Evolutionary conservation across 768 basidiomycete genomes (phyloP), one percentile per base, ranked within the genome.

Genomic region (Boletus eberwhitei): DNA sequence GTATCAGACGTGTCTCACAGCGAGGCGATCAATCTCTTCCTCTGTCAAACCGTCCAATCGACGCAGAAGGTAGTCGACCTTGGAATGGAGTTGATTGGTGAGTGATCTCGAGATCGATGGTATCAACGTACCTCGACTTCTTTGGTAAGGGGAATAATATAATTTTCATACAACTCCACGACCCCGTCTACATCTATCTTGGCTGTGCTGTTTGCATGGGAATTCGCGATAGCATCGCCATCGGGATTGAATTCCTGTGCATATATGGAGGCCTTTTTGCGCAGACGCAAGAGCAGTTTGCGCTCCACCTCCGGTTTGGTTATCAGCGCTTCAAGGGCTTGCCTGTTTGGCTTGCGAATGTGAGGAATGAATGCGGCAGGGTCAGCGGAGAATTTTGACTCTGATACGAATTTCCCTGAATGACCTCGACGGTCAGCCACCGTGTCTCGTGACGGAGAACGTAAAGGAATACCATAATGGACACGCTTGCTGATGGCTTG

Each of bases 401-500:
- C 97, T 5, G 95, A 93, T 6, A 99, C 97, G 69, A 99, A 99
- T 79, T 98, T 98, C 53, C 97, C 96, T 99, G 66, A 9, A 58
- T 9, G 35, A 31, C 22, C 22, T 4, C 21, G n/a, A n/a, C n/a
- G n/a, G 29, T 55, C 48, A 62, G 59, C 21, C 41, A 19, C 48
- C 29, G 41, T 32, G 31, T 21, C 17, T 35, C 45, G 46, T n/a
- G 47, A 14, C 16, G 31, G n/a, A n/a, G n/a, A n/a, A n/a, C n/a
- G n/a, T n/a, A n/a, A n/a, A n/a, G 34, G 41, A 82, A 49, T 60
- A 95, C 97, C 97, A 65, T 96, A 99, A 72, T 99, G 97, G 34
- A 99, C 95, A 37, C 97, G 86, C 75, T 98, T 89, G 74, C 91
- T 94, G 67, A 99, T 88, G n/a, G 94, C 88, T 67, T 98, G 95